Evolutionary conservation across 768 basidiomycete genomes (phyloP).

Genomic region (Xanthoconium purpureum): DNA sequence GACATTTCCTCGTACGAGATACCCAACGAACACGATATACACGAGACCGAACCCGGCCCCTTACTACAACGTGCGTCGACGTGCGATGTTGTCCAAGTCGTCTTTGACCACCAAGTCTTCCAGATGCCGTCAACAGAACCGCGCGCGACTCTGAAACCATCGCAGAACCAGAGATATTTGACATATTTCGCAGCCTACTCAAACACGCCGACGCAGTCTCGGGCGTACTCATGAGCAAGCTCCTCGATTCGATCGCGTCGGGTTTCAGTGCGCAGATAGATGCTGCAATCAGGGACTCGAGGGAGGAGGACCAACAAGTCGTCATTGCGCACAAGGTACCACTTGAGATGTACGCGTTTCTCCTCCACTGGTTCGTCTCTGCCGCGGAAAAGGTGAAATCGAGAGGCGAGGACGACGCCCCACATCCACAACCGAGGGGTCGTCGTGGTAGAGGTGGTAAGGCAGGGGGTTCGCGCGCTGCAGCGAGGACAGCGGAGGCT

Average conservation of each 20-base stretch:
- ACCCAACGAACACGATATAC: conserved; percentile 62
- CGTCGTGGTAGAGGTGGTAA: conserved; percentile 63
- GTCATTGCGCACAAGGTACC: conserved; percentile 64
- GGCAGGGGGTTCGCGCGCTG: conserved; percentile 37
- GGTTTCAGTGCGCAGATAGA: conserved; percentile 74
- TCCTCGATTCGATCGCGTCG: conserved; percentile 83
- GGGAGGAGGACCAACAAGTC: conserved; percentile 62
- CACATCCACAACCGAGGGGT: conserved; percentile 44
- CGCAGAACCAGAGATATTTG: conserved; percentile 64
- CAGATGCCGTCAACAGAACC: conserved; percentile 79
- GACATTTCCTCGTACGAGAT: conserved; percentile 64
- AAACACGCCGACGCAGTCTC: conserved; percentile 67
- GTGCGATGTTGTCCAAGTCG: background rate
- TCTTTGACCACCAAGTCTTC: conserved; percentile 11
- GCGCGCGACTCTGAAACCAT: conserved; percentile 76
- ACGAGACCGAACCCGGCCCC: conserved; percentile 48
- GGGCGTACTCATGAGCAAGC: conserved; percentile 70
- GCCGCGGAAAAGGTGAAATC: conserved; percentile 76
- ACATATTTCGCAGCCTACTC: conserved; percentile 77
- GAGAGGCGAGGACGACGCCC: conserved; percentile 44
- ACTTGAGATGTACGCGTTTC: conserved; percentile 89
- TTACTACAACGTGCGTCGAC: conserved; percentile 56
- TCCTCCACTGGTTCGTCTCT: conserved; percentile 86
- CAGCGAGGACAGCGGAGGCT: conserved; percentile 40
- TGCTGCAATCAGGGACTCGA: conserved; percentile 62